Percentiles rank a stretch among this genome's conserved stretches.
Conservation (phyloP, 1,139 yeast species). For the Taphrina communis region DNA sequence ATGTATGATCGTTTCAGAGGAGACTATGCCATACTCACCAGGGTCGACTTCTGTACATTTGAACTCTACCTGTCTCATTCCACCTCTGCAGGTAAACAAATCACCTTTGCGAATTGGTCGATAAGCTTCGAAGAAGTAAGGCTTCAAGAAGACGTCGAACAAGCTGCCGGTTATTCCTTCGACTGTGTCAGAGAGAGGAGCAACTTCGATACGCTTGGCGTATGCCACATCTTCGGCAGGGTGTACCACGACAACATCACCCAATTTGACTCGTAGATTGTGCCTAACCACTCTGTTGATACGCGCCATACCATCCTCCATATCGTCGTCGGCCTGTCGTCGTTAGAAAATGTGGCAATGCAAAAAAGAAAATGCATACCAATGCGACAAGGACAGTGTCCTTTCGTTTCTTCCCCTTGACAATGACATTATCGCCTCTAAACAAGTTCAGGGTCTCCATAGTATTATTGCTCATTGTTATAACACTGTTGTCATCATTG, state of each 20-base stretch:
- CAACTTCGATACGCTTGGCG: constrained; percentile 77
- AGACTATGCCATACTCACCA: constrained; percentile 94
- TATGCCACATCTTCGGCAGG: constrained; percentile 98
- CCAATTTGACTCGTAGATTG: constrained; percentile 90
- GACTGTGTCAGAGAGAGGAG: constrained; percentile 97
- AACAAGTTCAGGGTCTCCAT: constrained; percentile 94
- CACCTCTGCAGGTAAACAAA: constrained; percentile 94
- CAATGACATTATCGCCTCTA: constrained; percentile 96
- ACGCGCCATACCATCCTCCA: constrained; percentile 94
- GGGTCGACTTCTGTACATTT: constrained; percentile 99
- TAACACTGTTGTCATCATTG: constrained; percentile 95
- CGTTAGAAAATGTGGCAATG: neutral
- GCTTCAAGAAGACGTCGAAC: constrained; percentile 94
- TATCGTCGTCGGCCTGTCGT: constrained; percentile 75
- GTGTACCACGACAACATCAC: constrained; percentile 87
- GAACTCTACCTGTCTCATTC: constrained; percentile 98
- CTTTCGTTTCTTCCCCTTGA: constrained; percentile 96
- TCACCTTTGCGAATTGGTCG: constrained; percentile 99
- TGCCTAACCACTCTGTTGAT: constrained; percentile 94
- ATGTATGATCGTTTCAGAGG: constrained; percentile 97
- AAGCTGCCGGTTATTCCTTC: constrained; percentile 98
- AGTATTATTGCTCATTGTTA: constrained; percentile 91
- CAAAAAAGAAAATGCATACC: constrained; percentile 32
- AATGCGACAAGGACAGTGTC: constrained; percentile 97
- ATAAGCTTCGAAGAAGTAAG: constrained; percentile 97